Base-by-base conservation (phyloP, 805 yeast species). In the Lachancea meyersii region DNA sequence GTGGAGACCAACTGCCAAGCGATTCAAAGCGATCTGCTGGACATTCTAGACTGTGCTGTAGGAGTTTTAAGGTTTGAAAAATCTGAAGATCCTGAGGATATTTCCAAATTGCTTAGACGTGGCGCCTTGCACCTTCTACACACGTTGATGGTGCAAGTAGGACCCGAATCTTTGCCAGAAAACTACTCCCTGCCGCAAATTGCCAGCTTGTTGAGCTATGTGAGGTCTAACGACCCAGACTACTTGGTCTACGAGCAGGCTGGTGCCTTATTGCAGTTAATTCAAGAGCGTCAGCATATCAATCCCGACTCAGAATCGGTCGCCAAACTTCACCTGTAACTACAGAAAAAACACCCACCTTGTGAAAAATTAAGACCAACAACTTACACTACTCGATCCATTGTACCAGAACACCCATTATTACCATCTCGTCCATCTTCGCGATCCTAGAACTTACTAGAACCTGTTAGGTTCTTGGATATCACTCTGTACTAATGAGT, bases 11-110 rank as follows among this genome's bases (percentile, higher is more conserved):
- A 79, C 46, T 80, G 88, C 1, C 41, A 63, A 5, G 84, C 82
- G 0, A 52, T 86, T 1, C 46, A 44, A 6, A 54, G 60, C 1
- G 65, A 70, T 44, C 62, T 87, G 9, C 57, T 60, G 1, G 83
- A 80, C 39, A 72, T 82, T 7, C 62, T 86, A 34, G 96, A 88
- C 55, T 80, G 94, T 55, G 78, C 86, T 0, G 59, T 84, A 24
- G 95, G 96, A 5, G 73, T 91, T 0, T 58, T 93, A 40, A 79
- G 73, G 58, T 53, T 75, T 70, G 73, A 95, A 70, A 58, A 67
- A 54, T 22, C 37, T 7, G 16, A 35, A 10, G 35, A n/a, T 13
- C 50, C 47, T 3, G 58, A 49, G 38, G 71, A 70, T 2, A 64
- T 61, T n/a, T 54, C 63, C 0, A 55, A 52, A 10, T 63, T 80